Evolutionary conservation across 257 asterid species (phyloP), one percentile per base, ranked within the genome.

Genomic region (Agastache rugosa): DNA sequence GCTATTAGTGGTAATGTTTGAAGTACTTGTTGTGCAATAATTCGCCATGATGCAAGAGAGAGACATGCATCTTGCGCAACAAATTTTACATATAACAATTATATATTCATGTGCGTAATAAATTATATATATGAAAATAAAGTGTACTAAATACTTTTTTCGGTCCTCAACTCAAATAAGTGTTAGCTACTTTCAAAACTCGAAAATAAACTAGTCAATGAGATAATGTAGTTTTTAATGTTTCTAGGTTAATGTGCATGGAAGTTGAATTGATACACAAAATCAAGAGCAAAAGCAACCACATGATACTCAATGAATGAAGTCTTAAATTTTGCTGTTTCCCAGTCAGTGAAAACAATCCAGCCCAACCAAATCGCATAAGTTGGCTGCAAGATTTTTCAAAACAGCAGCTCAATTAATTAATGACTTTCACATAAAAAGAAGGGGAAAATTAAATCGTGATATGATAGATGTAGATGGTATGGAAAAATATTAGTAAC

Each of bases 391-490:
- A 14, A 59, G 17, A 45, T 61, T 19, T 68, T 74, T 42, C 34
- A 31, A 31, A 4, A 31, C 37, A 31, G 37, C 37, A 31, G 37
- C 6, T 31, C 37, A 44, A 61, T 73, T 5, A 60, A 66, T 45
- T 72, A 61, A 66, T 66, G 71, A 25, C 20, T 8, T 16, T 61
- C 15, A 17, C 85, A 73, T 77, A 47, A 63, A 81, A 81, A 81
- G 85, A 81, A 81, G 82, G 75, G 80, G 31, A 16, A 62, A 50
- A 77, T 74, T 75, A 50, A 77, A 77, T 62, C 53, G 4, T 77
- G 85, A 81, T 73, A 73, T 69, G 85, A 81, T 81, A 58, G 85
- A 77, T 77, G 75, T 72, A 48, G 80, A 74, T 74, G 35, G 54
- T 54, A 29, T 54, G 51, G 72, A 19, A 39, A 62, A 12, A 10